Percentiles rank a stretch among this genome's conserved stretches.
These are phyloP conservation scores for Suhomyces coccinellae DNA, from an alignment of 1,139 yeast species.

Conservation along the genomic window DNA sequence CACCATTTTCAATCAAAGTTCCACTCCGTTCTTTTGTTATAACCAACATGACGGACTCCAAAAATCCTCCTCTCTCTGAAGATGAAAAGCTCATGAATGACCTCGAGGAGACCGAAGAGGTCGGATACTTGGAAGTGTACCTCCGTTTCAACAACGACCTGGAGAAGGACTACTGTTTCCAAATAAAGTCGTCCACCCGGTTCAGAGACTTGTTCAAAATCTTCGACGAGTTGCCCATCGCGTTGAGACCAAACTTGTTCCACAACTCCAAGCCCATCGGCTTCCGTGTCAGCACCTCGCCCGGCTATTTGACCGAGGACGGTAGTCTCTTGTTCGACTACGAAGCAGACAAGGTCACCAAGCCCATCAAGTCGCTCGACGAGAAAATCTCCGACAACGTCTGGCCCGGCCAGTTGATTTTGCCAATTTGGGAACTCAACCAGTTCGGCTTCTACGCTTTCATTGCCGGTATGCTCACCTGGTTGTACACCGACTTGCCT, in stretches of 20 bases:
- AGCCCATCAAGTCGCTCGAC: conserved; percentile 45
- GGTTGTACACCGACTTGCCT: conserved; percentile 95
- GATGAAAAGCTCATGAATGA: conserved; percentile 55
- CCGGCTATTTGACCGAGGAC: conserved; percentile 82
- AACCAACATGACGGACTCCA: conserved; percentile 4
- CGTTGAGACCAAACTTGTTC: conserved; percentile 78
- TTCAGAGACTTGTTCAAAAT: conserved; percentile 61
- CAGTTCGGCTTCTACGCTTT: conserved; percentile 48
- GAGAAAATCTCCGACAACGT: conserved; percentile 57
- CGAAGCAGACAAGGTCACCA: conserved; percentile 47
- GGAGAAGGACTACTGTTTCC: conserved; percentile 90
- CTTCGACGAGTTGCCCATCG: conserved; percentile 67
- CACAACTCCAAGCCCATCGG: conserved; percentile 64
- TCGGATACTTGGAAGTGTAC: conserved; percentile 58
- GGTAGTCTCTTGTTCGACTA: conserved; percentile 75
- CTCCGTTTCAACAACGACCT: conserved; percentile 80
- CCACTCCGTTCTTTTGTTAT: not conserved
- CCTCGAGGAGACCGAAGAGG: conserved; percentile 53
- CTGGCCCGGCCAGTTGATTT: conserved; percentile 88
- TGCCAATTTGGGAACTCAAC: conserved; percentile 77
- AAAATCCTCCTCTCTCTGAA: conserved; percentile 2
- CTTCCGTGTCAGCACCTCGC: conserved; percentile 67
- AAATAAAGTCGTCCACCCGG: conserved; percentile 56
- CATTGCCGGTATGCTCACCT: conserved; percentile 48
- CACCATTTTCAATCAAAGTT: not conserved